Evolutionary conservation across 805 yeast species (phyloP).

Genomic region (Candida qinlingensis): DNA sequence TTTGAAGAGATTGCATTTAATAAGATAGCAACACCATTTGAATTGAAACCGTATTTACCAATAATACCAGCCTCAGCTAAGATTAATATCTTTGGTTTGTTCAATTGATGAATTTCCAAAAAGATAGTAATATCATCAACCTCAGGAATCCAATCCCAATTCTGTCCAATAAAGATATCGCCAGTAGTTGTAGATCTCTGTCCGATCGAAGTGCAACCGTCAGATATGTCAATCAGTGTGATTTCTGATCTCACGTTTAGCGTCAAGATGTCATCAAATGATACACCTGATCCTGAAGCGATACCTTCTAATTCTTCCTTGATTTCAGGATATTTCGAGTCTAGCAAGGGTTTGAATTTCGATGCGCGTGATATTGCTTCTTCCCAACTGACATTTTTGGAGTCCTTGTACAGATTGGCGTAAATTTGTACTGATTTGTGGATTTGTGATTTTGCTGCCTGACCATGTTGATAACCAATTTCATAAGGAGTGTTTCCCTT

Average conservation of each 20-base stretch:
- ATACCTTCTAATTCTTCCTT: slow-evolving; percentile 33
- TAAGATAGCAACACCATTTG: slow-evolving; percentile 17
- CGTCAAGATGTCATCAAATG: slow-evolving; percentile 31
- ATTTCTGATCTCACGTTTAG: slow-evolving; percentile 36
- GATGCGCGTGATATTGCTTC: slow-evolving; percentile 25
- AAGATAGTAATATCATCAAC: slow-evolving; percentile 20
- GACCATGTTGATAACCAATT: slow-evolving; percentile 33
- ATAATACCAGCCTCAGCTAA: slow-evolving; percentile 25
- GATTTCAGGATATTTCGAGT: slow-evolving; percentile 26
- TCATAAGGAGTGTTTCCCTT: slow-evolving; percentile 22
- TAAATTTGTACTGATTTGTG: slow-evolving; percentile 26
- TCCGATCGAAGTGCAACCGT: slow-evolving; percentile 34
- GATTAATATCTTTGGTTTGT: slow-evolving; percentile 22
- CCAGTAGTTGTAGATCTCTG: slow-evolving; percentile 23
- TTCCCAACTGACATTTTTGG: slow-evolving; percentile 25
- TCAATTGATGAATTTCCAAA: slow-evolving; percentile 20
- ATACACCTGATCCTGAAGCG: slow-evolving; percentile 31
- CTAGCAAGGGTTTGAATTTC: slow-evolving; percentile 25
- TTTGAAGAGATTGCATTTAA: slow-evolving; percentile 22
- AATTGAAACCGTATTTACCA: slow-evolving; percentile 23
- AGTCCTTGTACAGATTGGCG: slow-evolving; percentile 22
- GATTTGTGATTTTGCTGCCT: slow-evolving; percentile 27
- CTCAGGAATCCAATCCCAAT: slow-evolving; percentile 38
- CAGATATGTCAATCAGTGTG: slow-evolving; percentile 28
- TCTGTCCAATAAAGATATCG: slow-evolving; percentile 28